phyloP scores from a whole-genome alignment of 352 stramenopile species.

The Phytophthora hibernalis region DNA sequence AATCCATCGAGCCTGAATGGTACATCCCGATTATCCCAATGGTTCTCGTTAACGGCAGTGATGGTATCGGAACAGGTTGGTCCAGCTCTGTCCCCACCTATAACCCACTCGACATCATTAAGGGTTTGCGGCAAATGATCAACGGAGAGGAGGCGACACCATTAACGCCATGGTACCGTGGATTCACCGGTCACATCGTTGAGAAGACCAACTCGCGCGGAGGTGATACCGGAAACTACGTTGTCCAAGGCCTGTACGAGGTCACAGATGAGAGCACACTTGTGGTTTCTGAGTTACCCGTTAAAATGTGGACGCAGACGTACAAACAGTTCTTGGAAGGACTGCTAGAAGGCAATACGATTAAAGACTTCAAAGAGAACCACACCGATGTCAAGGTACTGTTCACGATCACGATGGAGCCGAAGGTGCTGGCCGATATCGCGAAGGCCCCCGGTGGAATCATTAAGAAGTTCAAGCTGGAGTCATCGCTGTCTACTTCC shows the following conservation, averaged over 20 bases:
- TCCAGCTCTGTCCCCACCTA: conserved; percentile 93
- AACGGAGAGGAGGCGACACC: conserved; percentile 58
- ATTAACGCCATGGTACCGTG: conserved; percentile 93
- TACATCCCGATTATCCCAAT: conserved; percentile 98
- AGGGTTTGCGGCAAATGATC: conserved; percentile 74
- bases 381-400: conserved; percentile 93
- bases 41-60: conserved; percentile 96
- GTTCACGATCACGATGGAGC: conserved; percentile 89
- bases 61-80: conserved; percentile 98
- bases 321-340: conserved; percentile 97
- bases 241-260: conserved; percentile 89
- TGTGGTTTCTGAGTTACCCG: conserved; percentile 96
- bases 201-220: conserved; percentile 69
- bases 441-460: conserved; percentile 77
- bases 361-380: conserved; percentile 95
- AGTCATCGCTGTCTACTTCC: conserved; percentile 92
- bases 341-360: conserved; percentile 85
- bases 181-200: conserved; percentile 90
- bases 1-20: conserved; percentile 93
- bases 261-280: conserved; percentile 89
- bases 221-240: conserved; percentile 70
- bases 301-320: conserved; percentile 96
- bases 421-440: conserved; percentile 75
- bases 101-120: conserved; percentile 92
- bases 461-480: conserved; percentile 97